Evolutionary conservation across 2,329 filamentous ascomycete species (phyloP).

Genomic region (Aspergillus bombycis): DNA sequence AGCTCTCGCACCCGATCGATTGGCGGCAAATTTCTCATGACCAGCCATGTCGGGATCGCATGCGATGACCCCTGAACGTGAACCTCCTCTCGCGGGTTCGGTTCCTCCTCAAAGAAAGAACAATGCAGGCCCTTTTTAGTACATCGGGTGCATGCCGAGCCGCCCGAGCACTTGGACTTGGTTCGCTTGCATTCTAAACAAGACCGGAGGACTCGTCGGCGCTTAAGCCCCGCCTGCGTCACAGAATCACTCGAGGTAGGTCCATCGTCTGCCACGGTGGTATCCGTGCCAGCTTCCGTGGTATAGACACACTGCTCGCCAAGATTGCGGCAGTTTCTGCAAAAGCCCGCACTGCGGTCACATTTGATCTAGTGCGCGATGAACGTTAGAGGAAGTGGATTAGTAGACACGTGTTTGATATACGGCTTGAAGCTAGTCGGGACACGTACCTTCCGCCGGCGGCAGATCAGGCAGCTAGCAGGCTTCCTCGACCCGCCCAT

Average conservation of each 20-base stretch:
- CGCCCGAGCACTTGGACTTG: conserved; percentile 7
- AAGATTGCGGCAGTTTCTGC: not conserved
- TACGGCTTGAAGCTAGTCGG: not conserved
- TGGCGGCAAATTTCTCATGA: not conserved
- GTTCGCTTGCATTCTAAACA: conserved; percentile 8
- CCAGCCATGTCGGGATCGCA: not conserved
- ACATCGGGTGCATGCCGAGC: not conserved
- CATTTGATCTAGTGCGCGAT: not conserved
- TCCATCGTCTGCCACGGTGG: not conserved
- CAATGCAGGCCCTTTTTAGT: not conserved
- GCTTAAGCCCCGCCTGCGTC: conserved; percentile 3
- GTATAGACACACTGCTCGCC: not conserved
- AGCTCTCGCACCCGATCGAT: conserved; percentile 5
- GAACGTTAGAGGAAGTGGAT: not conserved
- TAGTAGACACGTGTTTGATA: not conserved
- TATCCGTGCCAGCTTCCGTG: not conserved
- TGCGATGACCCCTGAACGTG: not conserved
- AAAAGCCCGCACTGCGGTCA: not conserved
- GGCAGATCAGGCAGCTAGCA: not conserved
- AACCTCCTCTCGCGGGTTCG: not conserved
- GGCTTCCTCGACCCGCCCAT: not conserved
- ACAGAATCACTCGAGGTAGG: not conserved
- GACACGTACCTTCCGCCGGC: not conserved
- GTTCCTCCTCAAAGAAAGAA: not conserved
- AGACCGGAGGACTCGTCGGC: conserved; percentile 6